Conservation (phyloP, 169 alveolate species). For the Cryptosporidium parvum region DNA sequence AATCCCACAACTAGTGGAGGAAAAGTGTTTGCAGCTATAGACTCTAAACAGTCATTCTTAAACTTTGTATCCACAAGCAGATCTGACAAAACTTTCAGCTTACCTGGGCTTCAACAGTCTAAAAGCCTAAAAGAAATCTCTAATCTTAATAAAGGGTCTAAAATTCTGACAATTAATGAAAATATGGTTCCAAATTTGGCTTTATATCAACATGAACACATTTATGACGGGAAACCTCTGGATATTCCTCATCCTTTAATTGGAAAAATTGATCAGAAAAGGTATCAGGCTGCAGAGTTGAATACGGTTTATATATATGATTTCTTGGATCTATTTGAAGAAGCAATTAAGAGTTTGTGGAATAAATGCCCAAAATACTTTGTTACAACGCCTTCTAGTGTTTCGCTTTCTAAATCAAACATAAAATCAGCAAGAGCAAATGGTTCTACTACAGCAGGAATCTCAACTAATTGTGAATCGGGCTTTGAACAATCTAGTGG, state of each 20-base stretch:
- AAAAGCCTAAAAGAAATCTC: not conserved
- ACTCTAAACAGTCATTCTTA: constrained; percentile 39
- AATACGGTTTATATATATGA: constrained; percentile 80
- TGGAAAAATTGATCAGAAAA: constrained; percentile 76
- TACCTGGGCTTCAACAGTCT: constrained; percentile 9
- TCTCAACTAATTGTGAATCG: not conserved
- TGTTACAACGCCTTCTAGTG: constrained; percentile 59
- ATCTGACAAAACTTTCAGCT: constrained; percentile 15
- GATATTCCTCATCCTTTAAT: constrained; percentile 78
- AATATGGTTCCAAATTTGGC: constrained; percentile 12
- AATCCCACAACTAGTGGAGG: constrained; percentile 79
- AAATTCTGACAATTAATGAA: constrained; percentile 1
- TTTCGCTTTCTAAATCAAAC: constrained; percentile 3
- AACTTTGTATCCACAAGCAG: constrained; percentile 23
- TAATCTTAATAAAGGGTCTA: not conserved
- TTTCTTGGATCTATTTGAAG: constrained; percentile 79
- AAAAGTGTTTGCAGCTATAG: constrained; percentile 77
- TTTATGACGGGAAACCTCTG: constrained; percentile 78
- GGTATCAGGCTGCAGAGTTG: constrained; percentile 76
- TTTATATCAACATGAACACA: constrained; percentile 61
- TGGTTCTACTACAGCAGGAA: constrained; percentile 7
- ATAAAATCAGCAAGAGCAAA: not conserved
- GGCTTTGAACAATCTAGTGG: constrained; percentile 32
- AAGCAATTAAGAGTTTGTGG: constrained; percentile 79
- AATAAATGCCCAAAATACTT: constrained; percentile 78